Evolutionary conservation across 768 basidiomycete genomes (phyloP), one percentile per base, ranked within the genome.

Genomic region (Bullera alba): DNA sequence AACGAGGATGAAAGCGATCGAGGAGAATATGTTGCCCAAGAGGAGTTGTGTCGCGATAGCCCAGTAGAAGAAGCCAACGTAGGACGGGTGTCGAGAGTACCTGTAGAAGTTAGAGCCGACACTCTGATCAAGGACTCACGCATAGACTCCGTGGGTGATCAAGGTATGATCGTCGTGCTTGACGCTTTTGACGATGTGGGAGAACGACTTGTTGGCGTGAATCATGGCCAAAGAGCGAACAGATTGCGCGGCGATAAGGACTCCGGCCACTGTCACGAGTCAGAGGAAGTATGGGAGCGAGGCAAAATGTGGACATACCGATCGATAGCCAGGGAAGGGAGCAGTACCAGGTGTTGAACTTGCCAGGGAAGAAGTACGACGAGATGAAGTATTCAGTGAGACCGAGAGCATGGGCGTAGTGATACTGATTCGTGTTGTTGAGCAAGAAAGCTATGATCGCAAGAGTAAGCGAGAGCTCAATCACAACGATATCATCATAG

Each of bases 1-100:
- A 1, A 91, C 71, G 30, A 79, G 55, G 1, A 77, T 63, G 65
- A 85, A 97, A 1, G 81, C 70, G 2, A 82, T 37, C 56, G 87
- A 82, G 14, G 82, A 82, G 15, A 90, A 26, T 0, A 86, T 80
- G 67, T 97, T 99, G 66, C 90, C 90, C 19, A 97, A 77, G 0
- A 89, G 80, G 30, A 97, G 74, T 69, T 99, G 95, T 0, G 90
- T 95, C 2, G 92, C 90, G 23, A 99, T 65, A 0, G 90, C 91
- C 95, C 95, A 97, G 71, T 93, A 97, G 72, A 87, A 93, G 76
- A 96, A 99, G 2, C 92, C 95, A 1, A 87, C 81, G 61, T 99
- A 99, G 0, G 93, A 95, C 10, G 95, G 95, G 73, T 99, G 95
- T 14, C 95, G 82, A 54, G 83, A 84, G 81, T 81, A 86, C 5